Conservation (phyloP, 345 rosid species). For the Eucalyptus erythrocorys region DNA sequence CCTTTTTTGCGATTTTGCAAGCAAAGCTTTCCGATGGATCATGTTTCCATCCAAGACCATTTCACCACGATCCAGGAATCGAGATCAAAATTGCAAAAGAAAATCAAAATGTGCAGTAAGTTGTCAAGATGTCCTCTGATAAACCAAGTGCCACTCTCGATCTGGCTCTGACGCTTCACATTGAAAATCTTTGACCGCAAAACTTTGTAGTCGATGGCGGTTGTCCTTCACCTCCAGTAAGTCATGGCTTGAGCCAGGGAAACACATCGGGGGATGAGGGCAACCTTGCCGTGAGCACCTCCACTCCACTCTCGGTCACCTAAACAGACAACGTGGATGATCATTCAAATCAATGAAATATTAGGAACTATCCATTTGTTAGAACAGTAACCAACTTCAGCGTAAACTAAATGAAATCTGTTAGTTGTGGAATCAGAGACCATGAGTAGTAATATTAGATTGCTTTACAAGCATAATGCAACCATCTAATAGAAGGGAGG, state of each 20-base stretch:
- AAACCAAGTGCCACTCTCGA: not conserved
- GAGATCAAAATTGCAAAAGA: not conserved
- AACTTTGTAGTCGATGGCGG: not conserved
- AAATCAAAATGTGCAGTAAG: not conserved
- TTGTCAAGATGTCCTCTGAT: not conserved
- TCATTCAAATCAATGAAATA: not conserved
- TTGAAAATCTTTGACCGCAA: not conserved
- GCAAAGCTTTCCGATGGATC: not conserved
- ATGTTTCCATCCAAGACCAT: not conserved
- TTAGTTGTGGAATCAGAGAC: not conserved
- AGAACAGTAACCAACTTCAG: not conserved
- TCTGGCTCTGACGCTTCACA: not conserved
- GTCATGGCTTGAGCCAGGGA: slow-evolving; percentile 57
- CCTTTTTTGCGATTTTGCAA: not conserved
- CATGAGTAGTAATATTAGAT: not conserved
- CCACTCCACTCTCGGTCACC: slow-evolving; percentile 93
- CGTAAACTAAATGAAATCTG: not conserved
- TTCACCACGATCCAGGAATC: not conserved
- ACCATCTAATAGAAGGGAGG: not conserved
- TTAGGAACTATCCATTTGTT: not conserved
- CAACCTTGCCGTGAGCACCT: slow-evolving; percentile 80
- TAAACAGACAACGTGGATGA: not conserved
- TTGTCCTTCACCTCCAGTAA: not conserved
- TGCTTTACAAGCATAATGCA: not conserved
- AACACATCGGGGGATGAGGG: slow-evolving; percentile 66